A percentile compares a stretch with the other conserved stretches of the same genome.
phyloP scores from a whole-genome alignment of 2,329 filamentous ascomycete species.

The Boeremia exigua region DNA sequence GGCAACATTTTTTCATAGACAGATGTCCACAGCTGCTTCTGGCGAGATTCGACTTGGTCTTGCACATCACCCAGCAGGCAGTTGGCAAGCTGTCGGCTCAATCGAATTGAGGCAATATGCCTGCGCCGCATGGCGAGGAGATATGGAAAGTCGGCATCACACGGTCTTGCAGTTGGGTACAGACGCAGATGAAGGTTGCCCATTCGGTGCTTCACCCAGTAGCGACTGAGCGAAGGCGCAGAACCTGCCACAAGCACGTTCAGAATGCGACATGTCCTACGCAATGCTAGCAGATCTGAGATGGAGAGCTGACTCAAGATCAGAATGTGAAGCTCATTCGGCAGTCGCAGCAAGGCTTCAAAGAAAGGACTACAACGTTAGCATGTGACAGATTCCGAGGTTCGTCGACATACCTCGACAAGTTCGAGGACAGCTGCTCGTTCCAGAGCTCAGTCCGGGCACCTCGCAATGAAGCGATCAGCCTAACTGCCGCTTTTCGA shows the following conservation, averaged over 20 bases:
- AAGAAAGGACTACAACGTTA: constrained; percentile 35
- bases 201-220: constrained; percentile 43
- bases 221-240: constrained; percentile 44
- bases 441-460: constrained; percentile 32
- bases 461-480: constrained; percentile 41
- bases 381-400: not conserved
- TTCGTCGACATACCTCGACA: constrained; percentile 32
- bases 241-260: constrained; percentile 41
- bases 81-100: constrained; percentile 43
- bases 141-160: constrained; percentile 41
- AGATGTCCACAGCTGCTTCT: constrained; percentile 43
- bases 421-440: constrained; percentile 24
- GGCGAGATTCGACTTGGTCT: constrained; percentile 33
- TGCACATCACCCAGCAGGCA: constrained; percentile 40
- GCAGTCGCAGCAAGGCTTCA: constrained; percentile 40
- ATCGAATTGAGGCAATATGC: constrained; percentile 44
- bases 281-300: constrained; percentile 41
- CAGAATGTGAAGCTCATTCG: constrained; percentile 44
- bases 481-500: constrained; percentile 39
- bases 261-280: constrained; percentile 38
- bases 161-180: constrained; percentile 41
- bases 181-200: constrained; percentile 43
- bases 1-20: constrained; percentile 47
- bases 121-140: constrained; percentile 44
- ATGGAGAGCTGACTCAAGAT: constrained; percentile 44